These are phyloP conservation scores for Crucihimalaya himalaica DNA, from an alignment of 345 rosid genomes.

Conservation along the genomic window DNA sequence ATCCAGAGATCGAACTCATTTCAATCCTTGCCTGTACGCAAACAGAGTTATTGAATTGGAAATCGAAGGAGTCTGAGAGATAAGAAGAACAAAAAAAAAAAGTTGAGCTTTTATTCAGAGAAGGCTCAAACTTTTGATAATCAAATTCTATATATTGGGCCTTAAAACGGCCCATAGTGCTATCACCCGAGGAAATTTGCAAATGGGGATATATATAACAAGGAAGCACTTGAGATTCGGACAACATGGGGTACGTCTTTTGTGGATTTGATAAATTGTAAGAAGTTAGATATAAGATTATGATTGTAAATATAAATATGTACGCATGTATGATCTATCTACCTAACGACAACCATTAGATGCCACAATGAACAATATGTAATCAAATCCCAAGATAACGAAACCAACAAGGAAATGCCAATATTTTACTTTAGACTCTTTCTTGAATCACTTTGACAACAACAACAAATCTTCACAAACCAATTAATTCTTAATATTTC, in stretches of 20 bases:
- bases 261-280: no score
- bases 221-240: no score
- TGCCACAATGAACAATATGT: not conserved
- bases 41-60: not conserved
- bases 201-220: no score
- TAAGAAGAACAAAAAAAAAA: not conserved
- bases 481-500: not conserved
- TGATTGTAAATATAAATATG: not conserved
- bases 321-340: not conserved
- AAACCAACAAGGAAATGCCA: slow-evolving; percentile 30
- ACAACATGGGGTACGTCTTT: no score
- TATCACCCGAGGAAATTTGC: not conserved
- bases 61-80: not conserved
- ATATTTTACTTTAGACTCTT: slow-evolving; percentile 28
- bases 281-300: not conserved
- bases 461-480: not conserved
- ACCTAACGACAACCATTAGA: not conserved
- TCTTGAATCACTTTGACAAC: slow-evolving; percentile 1
- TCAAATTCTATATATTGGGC: not conserved
- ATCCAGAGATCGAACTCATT: slow-evolving; percentile 52
- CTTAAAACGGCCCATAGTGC: not conserved
- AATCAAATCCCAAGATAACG: slow-evolving; percentile 6
- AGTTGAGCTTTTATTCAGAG: not conserved
- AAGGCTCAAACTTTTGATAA: not conserved
- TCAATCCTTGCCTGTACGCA: not conserved